phyloP scores from a whole-genome alignment of 2,329 filamentous ascomycete species.

The Penicillium vulpinum region DNA sequence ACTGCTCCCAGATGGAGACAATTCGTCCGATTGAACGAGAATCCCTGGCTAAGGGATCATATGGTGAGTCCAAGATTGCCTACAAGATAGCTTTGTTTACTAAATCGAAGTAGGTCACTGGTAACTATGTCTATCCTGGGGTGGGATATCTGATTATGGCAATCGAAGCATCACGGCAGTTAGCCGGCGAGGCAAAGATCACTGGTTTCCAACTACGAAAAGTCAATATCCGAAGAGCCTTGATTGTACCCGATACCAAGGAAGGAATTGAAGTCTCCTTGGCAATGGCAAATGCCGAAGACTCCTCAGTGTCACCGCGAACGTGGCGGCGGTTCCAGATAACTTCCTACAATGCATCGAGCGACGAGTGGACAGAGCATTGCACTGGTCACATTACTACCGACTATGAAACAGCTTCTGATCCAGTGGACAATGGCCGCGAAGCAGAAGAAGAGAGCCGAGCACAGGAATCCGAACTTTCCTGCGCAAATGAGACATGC shows the following conservation, averaged over 20 bases:
- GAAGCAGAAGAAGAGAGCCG: slow-evolving; percentile 17
- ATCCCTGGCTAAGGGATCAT: slow-evolving; percentile 35
- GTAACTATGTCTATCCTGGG: slow-evolving; percentile 28
- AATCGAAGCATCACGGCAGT: slow-evolving; percentile 30
- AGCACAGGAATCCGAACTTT: slow-evolving; percentile 15
- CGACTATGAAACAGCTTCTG: slow-evolving; percentile 11
- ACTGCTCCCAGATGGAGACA: slow-evolving; percentile 32
- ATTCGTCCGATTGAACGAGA: slow-evolving; percentile 30
- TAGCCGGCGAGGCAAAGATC: slow-evolving; percentile 13
- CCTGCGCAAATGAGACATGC: slow-evolving; percentile 20
- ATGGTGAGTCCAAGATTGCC: slow-evolving; percentile 16
- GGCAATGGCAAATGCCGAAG: slow-evolving; percentile 26
- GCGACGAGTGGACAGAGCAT: slow-evolving; percentile 38
- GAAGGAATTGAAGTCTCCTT: slow-evolving; percentile 34
- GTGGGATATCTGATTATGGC: slow-evolving; percentile 34
- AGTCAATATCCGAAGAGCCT: slow-evolving; percentile 30
- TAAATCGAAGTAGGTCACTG: slow-evolving; percentile 18
- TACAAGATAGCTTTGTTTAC: not conserved
- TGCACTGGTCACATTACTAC: slow-evolving; percentile 34
- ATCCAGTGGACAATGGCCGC: slow-evolving; percentile 10
- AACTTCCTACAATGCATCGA: slow-evolving; percentile 30
- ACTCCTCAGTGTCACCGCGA: slow-evolving; percentile 17
- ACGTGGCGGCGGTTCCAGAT: slow-evolving; percentile 34
- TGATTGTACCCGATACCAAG: slow-evolving; percentile 33
- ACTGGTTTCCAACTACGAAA: slow-evolving; percentile 22